Evolutionary conservation across 148 eudicot genomes (phyloP).

Genomic region (Cornus controversa): DNA sequence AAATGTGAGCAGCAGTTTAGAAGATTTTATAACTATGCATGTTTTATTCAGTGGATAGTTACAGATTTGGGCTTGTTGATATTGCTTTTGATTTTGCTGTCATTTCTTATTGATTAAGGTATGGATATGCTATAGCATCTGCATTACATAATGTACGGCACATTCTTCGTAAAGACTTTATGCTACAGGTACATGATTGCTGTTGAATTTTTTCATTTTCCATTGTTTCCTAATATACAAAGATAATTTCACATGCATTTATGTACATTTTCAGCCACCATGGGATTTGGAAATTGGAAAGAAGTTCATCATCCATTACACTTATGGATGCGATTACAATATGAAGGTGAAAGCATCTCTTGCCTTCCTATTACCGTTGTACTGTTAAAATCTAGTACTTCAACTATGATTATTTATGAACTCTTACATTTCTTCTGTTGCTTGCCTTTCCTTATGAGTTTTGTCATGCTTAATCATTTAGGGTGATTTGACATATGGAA

Average conservation of each 20-base stretch:
- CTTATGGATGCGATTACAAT: conserved; percentile 46
- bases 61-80: not conserved
- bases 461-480: not conserved
- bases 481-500: conserved; percentile 45
- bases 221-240: not conserved
- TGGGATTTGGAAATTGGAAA: conserved; percentile 35
- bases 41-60: not conserved
- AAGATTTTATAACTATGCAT: not conserved
- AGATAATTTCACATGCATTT: not conserved
- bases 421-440: not conserved
- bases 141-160: conserved; percentile 49
- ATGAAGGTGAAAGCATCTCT: conserved; percentile 28
- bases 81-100: not conserved
- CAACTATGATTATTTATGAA: not conserved
- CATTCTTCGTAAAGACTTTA: conserved; percentile 41
- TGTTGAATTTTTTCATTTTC: not conserved
- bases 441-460: not conserved
- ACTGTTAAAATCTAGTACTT: not conserved
- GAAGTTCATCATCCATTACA: conserved; percentile 43
- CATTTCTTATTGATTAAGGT: conserved; percentile 30
- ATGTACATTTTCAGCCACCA: conserved; percentile 44
- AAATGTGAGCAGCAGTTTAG: conserved; percentile 30
- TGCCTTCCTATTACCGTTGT: not conserved
- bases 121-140: conserved; percentile 54
- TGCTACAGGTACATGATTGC: conserved; percentile 34